These are phyloP conservation scores for Yarrowia deformans DNA, from an alignment of 805 yeast genomes.

Conservation along the genomic window DNA sequence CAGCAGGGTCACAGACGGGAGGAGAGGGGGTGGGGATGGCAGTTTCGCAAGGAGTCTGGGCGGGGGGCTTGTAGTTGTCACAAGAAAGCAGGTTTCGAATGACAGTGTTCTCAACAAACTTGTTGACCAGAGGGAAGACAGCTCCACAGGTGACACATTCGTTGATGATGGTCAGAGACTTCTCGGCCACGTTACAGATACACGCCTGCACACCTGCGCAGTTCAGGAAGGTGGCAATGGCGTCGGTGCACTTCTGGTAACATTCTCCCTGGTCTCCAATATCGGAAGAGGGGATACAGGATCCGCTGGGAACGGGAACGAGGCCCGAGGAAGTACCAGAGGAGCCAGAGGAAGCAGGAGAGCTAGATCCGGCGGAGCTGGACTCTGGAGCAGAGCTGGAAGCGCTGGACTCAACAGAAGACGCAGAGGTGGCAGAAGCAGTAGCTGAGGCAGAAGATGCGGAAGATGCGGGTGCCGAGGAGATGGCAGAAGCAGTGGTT, in stretches of 20 bases:
- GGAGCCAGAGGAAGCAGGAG: background rate
- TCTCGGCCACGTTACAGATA: conserved; percentile 6
- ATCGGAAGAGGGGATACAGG: background rate
- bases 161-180: background rate
- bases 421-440: background rate
- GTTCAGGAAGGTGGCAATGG: background rate
- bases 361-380: background rate
- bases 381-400: conserved; percentile 1
- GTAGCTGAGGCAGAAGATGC: background rate
- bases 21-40: conserved; percentile 15
- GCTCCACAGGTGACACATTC: conserved; percentile 38
- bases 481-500: conserved; percentile 3
- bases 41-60: conserved; percentile 21
- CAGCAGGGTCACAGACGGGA: conserved; percentile 44
- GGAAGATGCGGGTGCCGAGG: background rate
- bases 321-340: background rate
- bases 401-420: conserved; percentile 8
- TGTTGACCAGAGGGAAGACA: conserved; percentile 18
- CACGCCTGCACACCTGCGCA: conserved; percentile 16
- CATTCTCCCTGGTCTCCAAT: conserved; percentile 31
- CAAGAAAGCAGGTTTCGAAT: conserved; percentile 18
- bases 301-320: background rate
- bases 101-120: conserved; percentile 9
- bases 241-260: conserved; percentile 27
- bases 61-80: conserved; percentile 26